Conservation (phyloP, 2,329 filamentous ascomycete species). For the Purpureocillium lavendulum region DNA sequence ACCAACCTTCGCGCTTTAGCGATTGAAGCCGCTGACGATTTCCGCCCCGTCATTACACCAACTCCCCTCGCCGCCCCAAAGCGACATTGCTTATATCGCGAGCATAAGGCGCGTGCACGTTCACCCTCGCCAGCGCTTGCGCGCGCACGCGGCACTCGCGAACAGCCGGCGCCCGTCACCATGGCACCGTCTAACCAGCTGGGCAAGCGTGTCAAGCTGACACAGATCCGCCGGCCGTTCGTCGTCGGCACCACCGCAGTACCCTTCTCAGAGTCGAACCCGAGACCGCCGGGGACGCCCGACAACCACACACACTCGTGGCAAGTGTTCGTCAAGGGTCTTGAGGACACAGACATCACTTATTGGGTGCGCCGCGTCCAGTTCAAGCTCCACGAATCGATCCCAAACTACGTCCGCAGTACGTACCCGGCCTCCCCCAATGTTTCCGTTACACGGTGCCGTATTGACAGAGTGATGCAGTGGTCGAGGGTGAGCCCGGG, state of each 20-base stretch:
- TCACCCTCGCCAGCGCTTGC: not conserved
- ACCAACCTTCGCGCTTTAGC: not conserved
- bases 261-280: conserved; percentile 71
- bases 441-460: not conserved
- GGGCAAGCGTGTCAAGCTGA: conserved; percentile 57
- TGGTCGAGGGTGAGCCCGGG: conserved; percentile 63
- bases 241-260: conserved; percentile 74
- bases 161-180: conserved; percentile 5
- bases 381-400: conserved; percentile 97
- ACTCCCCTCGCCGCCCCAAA: too few relatives aligned
- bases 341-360: conserved; percentile 83
- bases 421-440: conserved; percentile 17
- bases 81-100: too few relatives aligned
- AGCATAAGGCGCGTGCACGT: not conserved
- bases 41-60: too few relatives aligned
- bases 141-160: not conserved
- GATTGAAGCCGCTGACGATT: too few relatives aligned
- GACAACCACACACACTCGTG: conserved; percentile 94
- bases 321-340: conserved; percentile 86
- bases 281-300: conserved; percentile 67
- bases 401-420: conserved; percentile 82
- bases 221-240: conserved; percentile 56
- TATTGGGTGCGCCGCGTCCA: conserved; percentile 97
- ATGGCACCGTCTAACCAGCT: conserved; percentile 53
- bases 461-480: conserved; percentile 20